phyloP scores from a whole-genome alignment of 805 yeast genomes.

The Myxozyma mucilagina region DNA sequence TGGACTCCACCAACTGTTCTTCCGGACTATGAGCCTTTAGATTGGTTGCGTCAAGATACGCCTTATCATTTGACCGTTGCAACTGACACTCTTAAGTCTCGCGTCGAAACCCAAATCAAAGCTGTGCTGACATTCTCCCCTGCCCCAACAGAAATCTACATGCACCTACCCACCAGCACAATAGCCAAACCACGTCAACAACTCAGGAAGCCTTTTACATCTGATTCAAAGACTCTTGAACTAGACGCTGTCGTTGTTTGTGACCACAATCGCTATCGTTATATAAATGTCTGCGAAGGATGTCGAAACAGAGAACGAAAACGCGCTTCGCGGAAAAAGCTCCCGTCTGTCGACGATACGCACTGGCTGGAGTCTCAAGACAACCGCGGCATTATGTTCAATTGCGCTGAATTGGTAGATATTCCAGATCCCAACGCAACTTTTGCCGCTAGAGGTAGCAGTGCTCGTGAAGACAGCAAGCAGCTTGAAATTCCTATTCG shows the following conservation, averaged over 20 bases:
- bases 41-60: constrained; percentile 36
- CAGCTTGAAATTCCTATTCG: constrained; percentile 61
- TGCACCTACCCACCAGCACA: constrained; percentile 84
- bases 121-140: constrained; percentile 68
- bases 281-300: constrained; percentile 80
- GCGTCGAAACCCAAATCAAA: constrained; percentile 96
- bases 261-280: constrained; percentile 43
- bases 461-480: constrained; percentile 35
- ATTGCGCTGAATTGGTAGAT: constrained; percentile 82
- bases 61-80: constrained; percentile 42
- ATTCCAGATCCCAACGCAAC: constrained; percentile 44
- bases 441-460: constrained; percentile 6
- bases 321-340: constrained; percentile 88
- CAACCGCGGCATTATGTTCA: constrained; percentile 84
- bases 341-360: constrained; percentile 70
- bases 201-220: constrained; percentile 44
- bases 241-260: constrained; percentile 82
- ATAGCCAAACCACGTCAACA: constrained; percentile 85
- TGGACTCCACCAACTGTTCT: constrained; percentile 27
- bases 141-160: constrained; percentile 67
- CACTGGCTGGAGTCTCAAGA: constrained; percentile 75
- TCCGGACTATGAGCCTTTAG: constrained; percentile 30
- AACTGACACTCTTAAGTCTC: constrained; percentile 74
- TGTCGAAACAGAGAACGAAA: constrained; percentile 92
- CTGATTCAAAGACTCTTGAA: constrained; percentile 38